Percentiles rank a stretch among this genome's conserved stretches.
Conservation (phyloP, 1,284 basidiomycete species). For the Heliocybe sulcata region DNA sequence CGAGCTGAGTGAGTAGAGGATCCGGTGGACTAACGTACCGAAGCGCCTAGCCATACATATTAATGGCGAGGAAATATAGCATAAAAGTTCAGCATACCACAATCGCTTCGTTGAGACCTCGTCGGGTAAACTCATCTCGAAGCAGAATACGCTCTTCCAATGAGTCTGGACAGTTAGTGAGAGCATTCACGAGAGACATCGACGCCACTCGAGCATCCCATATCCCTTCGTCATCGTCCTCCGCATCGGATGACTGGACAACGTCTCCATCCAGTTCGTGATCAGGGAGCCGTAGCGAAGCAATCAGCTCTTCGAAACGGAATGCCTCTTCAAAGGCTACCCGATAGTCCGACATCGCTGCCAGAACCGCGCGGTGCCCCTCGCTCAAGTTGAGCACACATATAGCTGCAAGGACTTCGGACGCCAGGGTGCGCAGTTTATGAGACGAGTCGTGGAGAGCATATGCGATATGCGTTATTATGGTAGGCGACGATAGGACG, state of each 20-base stretch:
- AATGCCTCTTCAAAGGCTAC: conserved; percentile 68
- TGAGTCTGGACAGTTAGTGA: conserved; percentile 71
- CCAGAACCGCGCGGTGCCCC: conserved; percentile 70
- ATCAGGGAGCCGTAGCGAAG: conserved; percentile 53
- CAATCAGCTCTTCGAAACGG: conserved; percentile 75
- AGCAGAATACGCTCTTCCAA: conserved; percentile 75
- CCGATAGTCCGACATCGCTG: conserved; percentile 76
- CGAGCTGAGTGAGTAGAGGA: conserved; percentile 62
- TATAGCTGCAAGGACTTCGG: conserved; percentile 80
- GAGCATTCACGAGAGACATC: conserved; percentile 76
- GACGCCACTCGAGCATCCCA: conserved; percentile 81
- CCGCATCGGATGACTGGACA: conserved; percentile 19
- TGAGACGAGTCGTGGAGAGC: conserved; percentile 59
- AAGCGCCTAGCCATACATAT: conserved; percentile 41
- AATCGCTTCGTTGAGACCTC: conserved; percentile 79
- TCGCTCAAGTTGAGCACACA: conserved; percentile 69
- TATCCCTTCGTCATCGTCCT: conserved; percentile 33
- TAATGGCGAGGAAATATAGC: background rate
- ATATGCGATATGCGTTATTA: conserved; percentile 73
- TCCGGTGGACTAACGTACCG: conserved; percentile 76
- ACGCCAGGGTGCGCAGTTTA: conserved; percentile 66
- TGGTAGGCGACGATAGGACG: conserved; percentile 56
- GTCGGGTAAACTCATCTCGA: conserved; percentile 72
- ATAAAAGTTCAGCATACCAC: conserved; percentile 48
- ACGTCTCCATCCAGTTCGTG: conserved; percentile 30